phyloP scores from a whole-genome alignment of 176 grass and related monocot genomes.

The Zea luxurians region DNA sequence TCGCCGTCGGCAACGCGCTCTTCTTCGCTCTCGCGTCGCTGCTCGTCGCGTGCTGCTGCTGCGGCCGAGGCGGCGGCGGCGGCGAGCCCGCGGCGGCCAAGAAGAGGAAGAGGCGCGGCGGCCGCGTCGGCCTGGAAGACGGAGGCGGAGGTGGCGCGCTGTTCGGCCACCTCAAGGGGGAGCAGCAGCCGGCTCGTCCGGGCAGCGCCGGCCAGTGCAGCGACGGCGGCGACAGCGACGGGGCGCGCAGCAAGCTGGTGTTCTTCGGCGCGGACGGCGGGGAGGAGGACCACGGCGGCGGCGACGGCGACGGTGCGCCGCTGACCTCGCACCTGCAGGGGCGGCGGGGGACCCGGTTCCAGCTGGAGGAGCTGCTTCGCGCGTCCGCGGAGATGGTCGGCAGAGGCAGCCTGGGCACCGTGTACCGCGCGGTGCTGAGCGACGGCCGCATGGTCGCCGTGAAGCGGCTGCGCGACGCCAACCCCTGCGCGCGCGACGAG shows the following conservation, averaged over 20 bases:
- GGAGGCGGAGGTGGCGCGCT: slow-evolving; percentile 22
- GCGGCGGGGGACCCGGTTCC: slow-evolving; percentile 52
- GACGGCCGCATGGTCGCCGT: slow-evolving; percentile 83
- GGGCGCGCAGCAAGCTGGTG: slow-evolving; percentile 75
- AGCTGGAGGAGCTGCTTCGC: slow-evolving; percentile 82
- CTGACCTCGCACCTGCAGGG: slow-evolving; percentile 24
- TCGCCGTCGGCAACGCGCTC: slow-evolving; percentile 48
- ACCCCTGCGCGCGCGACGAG: slow-evolving; percentile 68
- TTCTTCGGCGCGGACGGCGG: slow-evolving; percentile 65
- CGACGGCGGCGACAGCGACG: slow-evolving; percentile 73
- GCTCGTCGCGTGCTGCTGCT: slow-evolving; percentile 59
- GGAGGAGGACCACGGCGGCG: background rate
- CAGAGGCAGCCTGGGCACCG: slow-evolving; percentile 65
- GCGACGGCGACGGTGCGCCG: slow-evolving; percentile 26
- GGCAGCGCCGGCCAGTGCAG: slow-evolving; percentile 54
- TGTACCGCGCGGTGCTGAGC: slow-evolving; percentile 79
- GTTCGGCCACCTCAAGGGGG: slow-evolving; percentile 44
- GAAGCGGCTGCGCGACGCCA: slow-evolving; percentile 69
- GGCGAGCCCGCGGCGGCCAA: slow-evolving; percentile 16
- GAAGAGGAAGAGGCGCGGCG: slow-evolving; percentile 45
- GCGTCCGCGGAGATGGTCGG: slow-evolving; percentile 93
- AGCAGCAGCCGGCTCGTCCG: slow-evolving; percentile 31
- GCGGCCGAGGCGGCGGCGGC: slow-evolving; percentile 30
- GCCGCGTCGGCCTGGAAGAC: slow-evolving; percentile 38
- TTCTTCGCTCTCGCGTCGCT: slow-evolving; percentile 61